Evolutionary conservation across 805 yeast species (phyloP), one percentile per base, ranked within the genome.

Genomic region (Sugiyamaella lignohabitans): DNA sequence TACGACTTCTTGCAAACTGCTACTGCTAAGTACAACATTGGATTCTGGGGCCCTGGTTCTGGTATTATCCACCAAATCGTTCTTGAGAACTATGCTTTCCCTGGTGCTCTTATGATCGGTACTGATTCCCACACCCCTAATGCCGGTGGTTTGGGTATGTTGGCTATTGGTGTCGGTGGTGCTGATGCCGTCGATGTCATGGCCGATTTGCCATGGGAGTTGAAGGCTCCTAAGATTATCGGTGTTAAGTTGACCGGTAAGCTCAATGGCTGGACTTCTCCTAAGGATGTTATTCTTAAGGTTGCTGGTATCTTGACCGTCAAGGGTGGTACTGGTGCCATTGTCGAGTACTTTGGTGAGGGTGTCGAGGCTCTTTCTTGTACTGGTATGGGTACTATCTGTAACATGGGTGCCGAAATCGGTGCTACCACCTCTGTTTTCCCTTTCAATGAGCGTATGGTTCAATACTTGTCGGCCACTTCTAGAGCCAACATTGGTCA

Each of bases 401-500:
- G 98, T 79, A 89, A 89, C 72, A 89, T 89, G 98, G 98, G 98
- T 76, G 98, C 98, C 58, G 98, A 89, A 73, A 88, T 89, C 59
- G 98, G 98, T 73, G 97, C 97, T 52, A 89, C 98, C 53, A 89
- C 98, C 48, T 89, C 97, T 41, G 87, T 86, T 52, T 89, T 89
- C 94, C 98, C 98, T 67, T 88, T 77, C 86, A 88, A 87, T 76
- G 78, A 81, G 63, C 83, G 91, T 55, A 89, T 86, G 86, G 79
- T 72, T 66, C 84, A 83, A 56, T 91, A 89, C 74, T 78, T 91
- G 67, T 69, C 77, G 53, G 93, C 94, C 48, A 91, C 98, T 50
- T 81, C 80, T 59, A 85, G 98, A 74, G 76, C 78, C 47, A 78
- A 84, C 61, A 86, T 91, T 61, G 89, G 91, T 50, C 83, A 86